Conservation (phyloP, 2,329 filamentous ascomycete species). For the Pyrenophora seminiperda region DNA sequence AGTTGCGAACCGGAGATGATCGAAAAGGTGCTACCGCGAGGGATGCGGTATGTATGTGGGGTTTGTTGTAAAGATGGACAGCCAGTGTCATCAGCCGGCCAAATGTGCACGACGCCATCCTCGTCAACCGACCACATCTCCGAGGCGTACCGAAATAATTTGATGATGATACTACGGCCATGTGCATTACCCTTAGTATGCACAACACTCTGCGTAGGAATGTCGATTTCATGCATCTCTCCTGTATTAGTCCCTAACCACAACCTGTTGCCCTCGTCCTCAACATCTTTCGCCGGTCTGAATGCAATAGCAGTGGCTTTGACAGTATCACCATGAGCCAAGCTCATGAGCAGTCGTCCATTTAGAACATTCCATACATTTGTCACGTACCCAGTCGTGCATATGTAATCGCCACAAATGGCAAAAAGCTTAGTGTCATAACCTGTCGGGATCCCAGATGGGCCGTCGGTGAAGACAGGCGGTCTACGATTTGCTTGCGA, state of each 20-base stretch:
- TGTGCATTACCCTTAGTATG: conserved; percentile 74
- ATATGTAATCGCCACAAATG: conserved; percentile 84
- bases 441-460: conserved; percentile 78
- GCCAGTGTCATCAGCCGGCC: conserved; percentile 78
- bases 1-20: conserved; percentile 83
- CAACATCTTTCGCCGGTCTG: conserved; percentile 76
- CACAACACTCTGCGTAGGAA: conserved; percentile 72
- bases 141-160: conserved; percentile 82
- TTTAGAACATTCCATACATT: conserved; percentile 85
- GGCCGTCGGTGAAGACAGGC: conserved; percentile 73
- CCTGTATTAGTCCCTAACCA: conserved; percentile 92
- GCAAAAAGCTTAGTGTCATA: conserved; percentile 88
- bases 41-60: conserved; percentile 77
- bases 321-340: conserved; percentile 82
- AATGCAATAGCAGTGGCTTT: conserved; percentile 83
- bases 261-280: conserved; percentile 78
- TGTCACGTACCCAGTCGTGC: conserved; percentile 84
- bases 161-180: conserved; percentile 76
- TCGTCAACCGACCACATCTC: conserved; percentile 96
- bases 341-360: conserved; percentile 78
- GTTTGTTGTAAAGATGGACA: conserved; percentile 75
- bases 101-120: conserved; percentile 82
- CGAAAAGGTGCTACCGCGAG: conserved; percentile 83
- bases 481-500: conserved; percentile 83
- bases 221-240: conserved; percentile 87